Evolutionary conservation across 2,329 filamentous ascomycete species (phyloP), one percentile per base, ranked within the genome.

Genomic region (Daldinia sp.): DNA sequence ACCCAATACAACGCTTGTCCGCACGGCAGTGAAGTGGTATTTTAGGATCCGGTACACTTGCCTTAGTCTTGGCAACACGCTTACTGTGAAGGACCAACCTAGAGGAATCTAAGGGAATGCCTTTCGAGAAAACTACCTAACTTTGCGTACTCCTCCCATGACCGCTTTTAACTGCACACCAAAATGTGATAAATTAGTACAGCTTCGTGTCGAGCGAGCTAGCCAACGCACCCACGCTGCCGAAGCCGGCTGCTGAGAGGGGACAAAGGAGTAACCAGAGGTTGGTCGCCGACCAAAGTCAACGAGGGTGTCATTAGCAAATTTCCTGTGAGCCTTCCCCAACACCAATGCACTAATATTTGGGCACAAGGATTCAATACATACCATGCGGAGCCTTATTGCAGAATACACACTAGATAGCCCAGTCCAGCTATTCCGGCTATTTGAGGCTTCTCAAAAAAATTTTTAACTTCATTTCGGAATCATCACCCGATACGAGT

Each of bases 41-140:
- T 60, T 54, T 46, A 70, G 59, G 65, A 63, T 64, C 59, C 60
- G 60, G 59, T 23, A 67, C 53, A 60, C 60, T 73, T 69, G 73
- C 74, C 72, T 74, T 55, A 23, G 69, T 44, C 73, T 75, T 75
- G 71, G 72, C 74, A 72, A 30, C 53, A 69, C 67, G 54, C 67
- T 67, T 71, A 71, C 69, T 71, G 57, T 65, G 66, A 71, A 71
- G 65, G 51, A 56, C 51, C 56, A 60, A 37, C 30, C 30, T 37
- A 39, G 37, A 15, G 12, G 13, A 37, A 28, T 20, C 20, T 23
- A 23, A 23, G 20, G 20, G 28, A 48, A 46, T 26, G 48, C 53
- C 48, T 42, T 67, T 62, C 51, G 26, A 35, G 61, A 56, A 61
- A 48, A 60, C 48, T 51, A 28, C 33, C 33, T 35, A 35, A 10